Evolutionary conservation across 2,329 filamentous ascomycete species (phyloP).

Genomic region (Kalmusia sp.): DNA sequence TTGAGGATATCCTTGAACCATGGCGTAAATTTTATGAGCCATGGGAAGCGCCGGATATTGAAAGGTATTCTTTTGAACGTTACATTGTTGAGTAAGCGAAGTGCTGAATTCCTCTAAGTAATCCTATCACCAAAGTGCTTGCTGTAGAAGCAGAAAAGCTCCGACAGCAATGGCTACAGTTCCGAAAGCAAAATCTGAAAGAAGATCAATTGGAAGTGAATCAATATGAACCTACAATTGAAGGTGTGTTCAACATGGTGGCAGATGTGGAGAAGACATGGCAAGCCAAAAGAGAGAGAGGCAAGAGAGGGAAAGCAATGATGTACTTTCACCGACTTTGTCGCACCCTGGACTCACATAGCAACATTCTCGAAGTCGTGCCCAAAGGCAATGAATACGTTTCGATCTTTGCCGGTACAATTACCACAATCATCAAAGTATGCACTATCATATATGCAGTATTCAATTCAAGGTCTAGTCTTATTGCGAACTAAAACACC

Average conservation of each 20-base stretch:
- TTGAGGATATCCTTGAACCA: slow-evolving; percentile 6
- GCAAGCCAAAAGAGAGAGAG: slow-evolving; percentile 17
- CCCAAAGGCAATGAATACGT: slow-evolving; percentile 27
- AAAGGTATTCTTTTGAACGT: background rate
- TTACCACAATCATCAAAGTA: slow-evolving; percentile 1
- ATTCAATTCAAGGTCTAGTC: too few species aligned
- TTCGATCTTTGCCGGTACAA: slow-evolving; percentile 24
- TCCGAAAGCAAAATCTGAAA: slow-evolving; percentile 12
- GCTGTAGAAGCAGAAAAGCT: slow-evolving; percentile 13
- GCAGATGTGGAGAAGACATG: slow-evolving; percentile 13
- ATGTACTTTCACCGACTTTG: slow-evolving; percentile 19
- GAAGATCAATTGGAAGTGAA: slow-evolving; percentile 17
- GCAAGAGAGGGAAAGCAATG: slow-evolving; percentile 18
- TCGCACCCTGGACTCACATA: slow-evolving; percentile 20
- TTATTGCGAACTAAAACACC: too few species aligned
- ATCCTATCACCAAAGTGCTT: slow-evolving; percentile 15
- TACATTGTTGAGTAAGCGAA: background rate
- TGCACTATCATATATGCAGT: background rate
- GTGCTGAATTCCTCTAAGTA: background rate
- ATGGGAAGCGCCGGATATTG: slow-evolving; percentile 1
- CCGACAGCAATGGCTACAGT: slow-evolving; percentile 15
- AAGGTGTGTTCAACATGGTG: slow-evolving; percentile 20
- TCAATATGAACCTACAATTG: slow-evolving; percentile 13
- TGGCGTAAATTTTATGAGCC: slow-evolving; percentile 22
- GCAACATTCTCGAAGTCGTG: slow-evolving; percentile 22